These are phyloP conservation scores for Saturnispora besseyi DNA, from an alignment of 805 yeast genomes.

Conservation along the genomic window DNA sequence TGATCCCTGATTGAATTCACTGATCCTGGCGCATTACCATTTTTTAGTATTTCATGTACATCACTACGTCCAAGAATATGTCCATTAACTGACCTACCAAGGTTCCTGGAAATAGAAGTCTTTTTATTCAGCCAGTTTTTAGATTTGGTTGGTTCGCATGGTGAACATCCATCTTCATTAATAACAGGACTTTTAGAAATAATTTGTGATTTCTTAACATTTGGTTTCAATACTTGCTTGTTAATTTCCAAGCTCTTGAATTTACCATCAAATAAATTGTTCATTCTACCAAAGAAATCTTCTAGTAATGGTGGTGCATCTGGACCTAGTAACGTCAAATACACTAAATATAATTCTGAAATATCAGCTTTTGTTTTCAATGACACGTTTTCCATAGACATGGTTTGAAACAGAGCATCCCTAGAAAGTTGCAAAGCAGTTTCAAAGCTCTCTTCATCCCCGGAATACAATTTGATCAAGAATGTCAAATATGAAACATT, in stretches of 20 bases:
- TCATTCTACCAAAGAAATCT: constrained; percentile 53
- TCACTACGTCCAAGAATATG: neutral
- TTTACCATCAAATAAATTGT: constrained; percentile 24
- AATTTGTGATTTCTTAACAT: neutral
- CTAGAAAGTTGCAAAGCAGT: constrained; percentile 9
- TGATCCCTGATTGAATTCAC: neutral
- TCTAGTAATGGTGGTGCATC: constrained; percentile 38
- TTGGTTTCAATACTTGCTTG: neutral
- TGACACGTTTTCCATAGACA: neutral
- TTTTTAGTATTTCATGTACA: neutral
- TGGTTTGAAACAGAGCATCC: neutral
- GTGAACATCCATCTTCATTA: constrained; percentile 8
- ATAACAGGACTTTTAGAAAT: neutral
- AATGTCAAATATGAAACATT: constrained; percentile 60
- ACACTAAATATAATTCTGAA: constrained; percentile 65
- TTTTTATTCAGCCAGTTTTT: neutral
- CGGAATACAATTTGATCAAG: constrained; percentile 52
- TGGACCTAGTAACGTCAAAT: constrained; percentile 58
- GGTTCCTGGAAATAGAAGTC: neutral
- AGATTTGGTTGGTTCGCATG: constrained; percentile 8
- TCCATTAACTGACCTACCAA: neutral
- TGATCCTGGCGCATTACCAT: neutral
- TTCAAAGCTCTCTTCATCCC: constrained; percentile 40
- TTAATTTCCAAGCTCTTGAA: neutral
- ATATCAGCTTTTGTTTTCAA: constrained; percentile 36